Evolutionary conservation across 192 early-diverging fungal genomes (phyloP).

Genomic region (Coemansia sp.): DNA sequence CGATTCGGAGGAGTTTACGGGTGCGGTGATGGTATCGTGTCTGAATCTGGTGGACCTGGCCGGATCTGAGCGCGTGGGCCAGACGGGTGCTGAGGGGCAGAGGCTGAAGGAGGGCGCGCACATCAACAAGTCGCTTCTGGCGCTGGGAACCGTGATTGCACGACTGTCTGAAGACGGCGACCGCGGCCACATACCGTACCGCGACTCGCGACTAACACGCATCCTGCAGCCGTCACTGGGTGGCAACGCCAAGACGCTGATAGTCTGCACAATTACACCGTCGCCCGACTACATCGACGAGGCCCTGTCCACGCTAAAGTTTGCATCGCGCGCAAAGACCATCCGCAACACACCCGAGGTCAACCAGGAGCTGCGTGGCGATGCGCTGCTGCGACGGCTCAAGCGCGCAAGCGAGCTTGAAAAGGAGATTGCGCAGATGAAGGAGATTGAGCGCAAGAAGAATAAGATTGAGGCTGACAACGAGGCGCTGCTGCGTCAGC

Average conservation of each 20-base stretch:
- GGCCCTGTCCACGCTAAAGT: slow-evolving; percentile 90
- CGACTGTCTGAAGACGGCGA: slow-evolving; percentile 70
- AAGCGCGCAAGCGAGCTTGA: slow-evolving; percentile 50
- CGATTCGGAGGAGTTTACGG: slow-evolving; percentile 36
- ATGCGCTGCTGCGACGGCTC: slow-evolving; percentile 47
- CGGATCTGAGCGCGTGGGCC: slow-evolving; percentile 88
- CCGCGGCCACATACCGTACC: slow-evolving; percentile 88
- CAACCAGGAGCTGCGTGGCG: slow-evolving; percentile 63
- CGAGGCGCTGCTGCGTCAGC: slow-evolving; percentile 46
- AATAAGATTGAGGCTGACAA: slow-evolving; percentile 50
- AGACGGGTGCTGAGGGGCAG: slow-evolving; percentile 68
- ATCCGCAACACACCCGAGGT: slow-evolving; percentile 78
- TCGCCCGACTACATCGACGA: slow-evolving; percentile 78
- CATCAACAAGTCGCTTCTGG: slow-evolving; percentile 90
- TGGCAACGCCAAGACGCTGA: slow-evolving; percentile 84
- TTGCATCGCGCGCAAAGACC: slow-evolving; percentile 89
- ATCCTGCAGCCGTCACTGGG: slow-evolving; percentile 90
- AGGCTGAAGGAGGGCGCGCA: slow-evolving; percentile 95
- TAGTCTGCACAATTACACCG: slow-evolving; percentile 92
- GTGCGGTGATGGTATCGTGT: slow-evolving; percentile 54
- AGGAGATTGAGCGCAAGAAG: slow-evolving; percentile 51
- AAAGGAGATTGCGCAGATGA: slow-evolving; percentile 53
- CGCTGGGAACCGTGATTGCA: slow-evolving; percentile 91
- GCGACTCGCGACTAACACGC: slow-evolving; percentile 95
- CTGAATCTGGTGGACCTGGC: slow-evolving; percentile 95